Conservation (phyloP, 2,329 filamentous ascomycete species). For the Aspergillus sp. region DNA sequence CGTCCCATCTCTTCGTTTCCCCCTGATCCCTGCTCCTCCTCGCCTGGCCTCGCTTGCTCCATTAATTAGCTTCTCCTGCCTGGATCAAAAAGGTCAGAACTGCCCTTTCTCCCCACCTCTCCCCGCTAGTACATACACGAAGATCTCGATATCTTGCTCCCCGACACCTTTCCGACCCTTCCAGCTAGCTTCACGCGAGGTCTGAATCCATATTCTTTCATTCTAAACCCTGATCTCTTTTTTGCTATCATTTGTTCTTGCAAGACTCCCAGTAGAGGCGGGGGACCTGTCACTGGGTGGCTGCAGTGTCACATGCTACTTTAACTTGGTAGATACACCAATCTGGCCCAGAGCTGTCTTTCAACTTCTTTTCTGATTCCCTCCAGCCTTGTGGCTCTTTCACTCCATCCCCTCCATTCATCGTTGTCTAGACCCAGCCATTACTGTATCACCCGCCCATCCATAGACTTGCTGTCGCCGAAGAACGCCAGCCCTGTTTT, state of each 20-base stretch:
- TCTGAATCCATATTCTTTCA: background rate
- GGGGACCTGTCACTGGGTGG: background rate
- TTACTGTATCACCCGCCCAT: background rate
- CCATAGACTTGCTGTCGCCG: background rate
- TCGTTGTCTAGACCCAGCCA: background rate
- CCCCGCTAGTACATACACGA: background rate
- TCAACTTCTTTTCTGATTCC: background rate
- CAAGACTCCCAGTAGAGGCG: background rate
- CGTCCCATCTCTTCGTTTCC: background rate
- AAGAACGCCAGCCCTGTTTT: background rate
- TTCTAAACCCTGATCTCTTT: background rate
- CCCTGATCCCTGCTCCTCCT: background rate
- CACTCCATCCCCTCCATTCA: background rate
- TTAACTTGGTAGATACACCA: background rate
- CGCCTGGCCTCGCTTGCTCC: background rate
- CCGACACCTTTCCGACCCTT: background rate
- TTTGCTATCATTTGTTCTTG: background rate
- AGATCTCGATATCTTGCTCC: background rate
- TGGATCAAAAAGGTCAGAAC: background rate
- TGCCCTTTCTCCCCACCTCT: background rate
- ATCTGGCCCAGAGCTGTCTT: background rate
- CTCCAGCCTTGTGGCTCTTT: background rate
- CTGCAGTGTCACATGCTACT: slow-evolving; percentile 2
- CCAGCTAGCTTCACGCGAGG: background rate
- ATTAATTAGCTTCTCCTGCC: background rate